Percentiles rank a stretch among this genome's conserved stretches.
Evolutionary conservation across 1,284 basidiomycete genomes (phyloP).

Genomic region (Anthracocystis setariae): DNA sequence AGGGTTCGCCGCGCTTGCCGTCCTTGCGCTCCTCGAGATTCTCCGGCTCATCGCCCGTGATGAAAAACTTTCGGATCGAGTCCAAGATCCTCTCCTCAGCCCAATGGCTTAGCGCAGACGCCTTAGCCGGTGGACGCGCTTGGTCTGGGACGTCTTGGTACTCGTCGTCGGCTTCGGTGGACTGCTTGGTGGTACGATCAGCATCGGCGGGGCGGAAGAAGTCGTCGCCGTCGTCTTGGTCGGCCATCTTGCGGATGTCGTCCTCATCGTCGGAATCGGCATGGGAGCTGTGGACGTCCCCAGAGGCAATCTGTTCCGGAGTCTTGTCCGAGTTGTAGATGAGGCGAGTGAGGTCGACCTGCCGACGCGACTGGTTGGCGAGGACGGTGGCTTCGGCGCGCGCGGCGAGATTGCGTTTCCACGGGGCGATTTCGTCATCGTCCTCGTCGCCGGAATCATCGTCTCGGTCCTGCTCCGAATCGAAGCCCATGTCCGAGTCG

Average conservation of each 20-base stretch:
- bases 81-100: constrained; percentile 84
- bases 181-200: constrained; percentile 62
- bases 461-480: constrained; percentile 21
- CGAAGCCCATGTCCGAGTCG: constrained; percentile 66
- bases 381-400: constrained; percentile 73
- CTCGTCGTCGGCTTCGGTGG: constrained; percentile 38
- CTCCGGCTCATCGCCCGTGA: constrained; percentile 75
- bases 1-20: constrained; percentile 23
- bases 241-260: constrained; percentile 28
- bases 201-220: constrained; percentile 75
- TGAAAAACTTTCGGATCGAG: constrained; percentile 87
- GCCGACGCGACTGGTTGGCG: constrained; percentile 47
- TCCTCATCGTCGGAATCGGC: constrained; percentile 12
- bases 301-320: constrained; percentile 77
- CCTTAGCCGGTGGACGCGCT: constrained; percentile 74
- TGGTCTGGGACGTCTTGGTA: constrained; percentile 75
- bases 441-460: constrained; percentile 61
- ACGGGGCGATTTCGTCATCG: constrained; percentile 71
- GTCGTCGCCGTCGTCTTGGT: constrained; percentile 74
- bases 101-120: constrained; percentile 77
- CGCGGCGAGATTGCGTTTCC: constrained; percentile 80
- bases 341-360: constrained; percentile 82
- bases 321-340: constrained; percentile 81
- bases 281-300: constrained; percentile 56
- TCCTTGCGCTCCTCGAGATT: constrained; percentile 50